Evolutionary conservation across 805 yeast species (phyloP).

Genomic region (Sporopachydermia lactativora): DNA sequence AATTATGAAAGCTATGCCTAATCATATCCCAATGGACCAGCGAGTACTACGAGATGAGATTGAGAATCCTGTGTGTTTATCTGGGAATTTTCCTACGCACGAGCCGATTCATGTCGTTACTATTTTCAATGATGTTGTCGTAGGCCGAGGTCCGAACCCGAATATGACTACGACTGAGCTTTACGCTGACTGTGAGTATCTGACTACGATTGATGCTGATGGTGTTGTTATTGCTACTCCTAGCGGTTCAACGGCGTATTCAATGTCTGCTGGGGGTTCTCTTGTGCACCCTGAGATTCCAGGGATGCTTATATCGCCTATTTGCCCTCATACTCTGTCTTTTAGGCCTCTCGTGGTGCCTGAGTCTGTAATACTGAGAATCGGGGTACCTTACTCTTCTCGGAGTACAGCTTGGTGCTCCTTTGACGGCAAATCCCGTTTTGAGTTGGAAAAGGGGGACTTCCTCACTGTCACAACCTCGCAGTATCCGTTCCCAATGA

Average conservation of each 20-base stretch:
- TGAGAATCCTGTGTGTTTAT: constrained; percentile 5
- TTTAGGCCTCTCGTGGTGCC: constrained; percentile 41
- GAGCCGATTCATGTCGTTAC: constrained; percentile 19
- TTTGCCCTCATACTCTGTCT: constrained; percentile 38
- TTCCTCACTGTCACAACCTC: constrained; percentile 21
- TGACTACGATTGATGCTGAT: constrained; percentile 55
- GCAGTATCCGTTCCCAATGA: constrained; percentile 19
- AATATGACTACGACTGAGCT: constrained; percentile 36
- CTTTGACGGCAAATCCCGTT: constrained; percentile 22
- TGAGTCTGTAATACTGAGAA: constrained; percentile 18
- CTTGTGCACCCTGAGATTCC: constrained; percentile 40
- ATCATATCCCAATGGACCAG: constrained; percentile 8
- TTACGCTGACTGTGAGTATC: constrained; percentile 30
- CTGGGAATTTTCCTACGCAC: constrained; percentile 16
- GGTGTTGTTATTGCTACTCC: constrained; percentile 55
- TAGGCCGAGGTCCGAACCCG: constrained; percentile 39
- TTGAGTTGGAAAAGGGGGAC: constrained; percentile 20
- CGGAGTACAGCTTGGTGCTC: constrained; percentile 23
- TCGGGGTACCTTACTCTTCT: constrained; percentile 21
- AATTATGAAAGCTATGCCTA: constrained; percentile 22
- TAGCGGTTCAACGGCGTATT: constrained; percentile 50
- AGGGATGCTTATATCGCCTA: constrained; percentile 40
- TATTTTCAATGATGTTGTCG: constrained; percentile 37
- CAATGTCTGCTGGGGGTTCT: constrained; percentile 39
- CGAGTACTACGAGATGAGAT: constrained; percentile 7